A percentile compares a stretch with the other conserved stretches of the same genome.
Conservation (phyloP, 208 protist genomes). For the Strigomonas galati region DNA sequence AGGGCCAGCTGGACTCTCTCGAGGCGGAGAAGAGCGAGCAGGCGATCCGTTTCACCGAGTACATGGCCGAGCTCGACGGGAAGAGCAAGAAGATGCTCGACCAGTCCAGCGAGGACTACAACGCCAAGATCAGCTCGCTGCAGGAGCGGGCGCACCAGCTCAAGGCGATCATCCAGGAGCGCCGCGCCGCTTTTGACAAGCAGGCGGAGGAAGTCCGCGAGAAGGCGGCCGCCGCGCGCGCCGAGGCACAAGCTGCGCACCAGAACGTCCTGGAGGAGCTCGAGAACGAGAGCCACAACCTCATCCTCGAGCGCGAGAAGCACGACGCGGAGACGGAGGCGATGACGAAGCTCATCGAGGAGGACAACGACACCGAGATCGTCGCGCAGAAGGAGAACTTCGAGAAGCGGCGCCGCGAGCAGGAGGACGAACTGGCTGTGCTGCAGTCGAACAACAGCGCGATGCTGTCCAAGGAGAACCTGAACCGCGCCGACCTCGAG, state of each 20-base stretch:
- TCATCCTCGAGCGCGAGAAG: slow-evolving; percentile 59
- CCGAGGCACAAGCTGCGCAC: slow-evolving; percentile 47
- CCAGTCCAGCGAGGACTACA: slow-evolving; percentile 88
- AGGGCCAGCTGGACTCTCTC: slow-evolving; percentile 64
- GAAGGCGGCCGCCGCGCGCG: slow-evolving; percentile 34
- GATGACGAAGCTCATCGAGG: slow-evolving; percentile 90
- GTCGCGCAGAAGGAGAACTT: slow-evolving; percentile 91
- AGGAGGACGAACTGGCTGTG: slow-evolving; percentile 80
- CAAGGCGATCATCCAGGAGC: slow-evolving; percentile 71
- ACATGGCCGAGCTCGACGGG: slow-evolving; percentile 83
- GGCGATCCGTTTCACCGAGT: slow-evolving; percentile 94
- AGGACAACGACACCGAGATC: slow-evolving; percentile 95
- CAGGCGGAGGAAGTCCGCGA: slow-evolving; percentile 48
- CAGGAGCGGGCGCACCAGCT: slow-evolving; percentile 74
- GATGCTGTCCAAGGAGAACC: slow-evolving; percentile 88
- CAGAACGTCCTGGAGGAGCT: slow-evolving; percentile 38
- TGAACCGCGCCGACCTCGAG: slow-evolving; percentile 91
- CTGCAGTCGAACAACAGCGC: slow-evolving; percentile 90
- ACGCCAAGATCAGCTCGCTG: slow-evolving; percentile 87
- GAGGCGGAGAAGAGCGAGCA: slow-evolving; percentile 89
- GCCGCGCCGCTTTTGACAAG: slow-evolving; percentile 47
- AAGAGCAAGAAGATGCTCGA: slow-evolving; percentile 52
- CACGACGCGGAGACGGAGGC: slow-evolving; percentile 80
- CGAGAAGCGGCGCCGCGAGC: slow-evolving; percentile 88
- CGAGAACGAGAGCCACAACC: slow-evolving; percentile 58